Evolutionary conservation across 768 basidiomycete genomes (phyloP), one percentile per base, ranked within the genome.

Genomic region (Astraeus odoratus): DNA sequence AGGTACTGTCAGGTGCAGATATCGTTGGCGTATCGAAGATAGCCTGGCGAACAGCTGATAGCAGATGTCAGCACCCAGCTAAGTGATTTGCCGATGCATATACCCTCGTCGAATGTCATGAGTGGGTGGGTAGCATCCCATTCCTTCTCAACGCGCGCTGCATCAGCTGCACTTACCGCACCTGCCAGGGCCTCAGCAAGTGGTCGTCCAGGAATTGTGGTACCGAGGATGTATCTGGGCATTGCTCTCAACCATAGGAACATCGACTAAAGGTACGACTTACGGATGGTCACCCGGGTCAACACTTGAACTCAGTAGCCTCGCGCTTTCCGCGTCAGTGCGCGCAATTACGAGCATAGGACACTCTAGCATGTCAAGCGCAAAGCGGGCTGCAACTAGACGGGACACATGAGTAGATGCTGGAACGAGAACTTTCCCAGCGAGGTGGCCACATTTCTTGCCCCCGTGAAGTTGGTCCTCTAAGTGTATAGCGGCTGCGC

Each of bases 391-490:
- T 9, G 93, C 79, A 51, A 90, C 70, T 42, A 97, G 78, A 22
- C 94, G 81, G 18, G 86, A 85, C 49, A 89, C 70, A 57, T 94
- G 92, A 12, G 89, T 85, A 15, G 86, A 86, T 8, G 86, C 81
- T 10, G 94, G 94, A 3, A 96, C 93, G 44, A 97, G 75, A 20
- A 95, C 90, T 65, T 96, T 95, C 42, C 92, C 92, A 12, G 83
- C 84, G 57, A 93, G 72, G 69, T 93, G 90, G 22, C 91, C 89
- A 60, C 90, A 91, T 78, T 96, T 94, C 70, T 96, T 96, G 22
- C 89, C 89, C 24, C 94, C 94, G 51, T 94, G 89, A 6, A 95
- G 72, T 60, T 95, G 91, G 65, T 97, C 94, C 61, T 97, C 94
- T 18, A 96, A 64, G 63, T 97, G 94, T 39, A 97, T 86, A 13